Base-by-base conservation (phyloP, 2,329 filamentous ascomycete genomes). In the Bimuria novae-zelandiae region DNA sequence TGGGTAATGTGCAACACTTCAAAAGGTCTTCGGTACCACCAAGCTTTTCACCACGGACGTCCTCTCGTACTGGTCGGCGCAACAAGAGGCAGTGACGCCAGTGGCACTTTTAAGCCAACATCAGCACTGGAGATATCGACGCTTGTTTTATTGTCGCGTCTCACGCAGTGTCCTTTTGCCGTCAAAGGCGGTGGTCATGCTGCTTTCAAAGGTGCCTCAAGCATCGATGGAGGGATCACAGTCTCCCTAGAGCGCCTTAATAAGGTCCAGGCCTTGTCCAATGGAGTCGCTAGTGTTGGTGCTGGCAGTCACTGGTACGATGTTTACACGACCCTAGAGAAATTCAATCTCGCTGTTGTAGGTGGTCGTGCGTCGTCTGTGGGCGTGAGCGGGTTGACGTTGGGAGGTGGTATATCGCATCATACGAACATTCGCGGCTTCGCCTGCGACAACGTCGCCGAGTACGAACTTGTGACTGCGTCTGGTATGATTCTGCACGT, bases 401-500 rank as follows among this genome's bases (percentile, higher is more conserved):
- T 47, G 4, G 43, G 39, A 16, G 39, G 39, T 11, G 39, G 39
- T 8, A 27, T 27, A 2, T 41, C 39, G 14, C 22, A 27, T n/a
- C 22, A 27, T 16, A 27, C 39, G 5, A 27, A 41, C 12, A 7
- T 27, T 16, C 39, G 22, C 21, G 39, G 39, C n/a, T 57, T 40
- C 37, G 56, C 58, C 6, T 59, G 56, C 30, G 56, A 74, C 49
- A 69, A 62, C 27, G 64, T 73, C 12, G 51, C 58, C 3, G 56
- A 58, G 32, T 73, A 59, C 45, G 64, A 75, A 54, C 33, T 60
- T 7, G 55, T 58, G 12, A 55, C 49, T 16, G 52, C 55, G 7
- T 55, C 52, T n/a, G 55, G 55, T 11, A 10, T 47, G 17, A 40
- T 53, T 22, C 16, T 58, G 12, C 41, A 17, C 39, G 55, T 37